Evolutionary conservation across 2,329 filamentous ascomycete genomes (phyloP).

Genomic region (Colletotrichum euphorbiae): DNA sequence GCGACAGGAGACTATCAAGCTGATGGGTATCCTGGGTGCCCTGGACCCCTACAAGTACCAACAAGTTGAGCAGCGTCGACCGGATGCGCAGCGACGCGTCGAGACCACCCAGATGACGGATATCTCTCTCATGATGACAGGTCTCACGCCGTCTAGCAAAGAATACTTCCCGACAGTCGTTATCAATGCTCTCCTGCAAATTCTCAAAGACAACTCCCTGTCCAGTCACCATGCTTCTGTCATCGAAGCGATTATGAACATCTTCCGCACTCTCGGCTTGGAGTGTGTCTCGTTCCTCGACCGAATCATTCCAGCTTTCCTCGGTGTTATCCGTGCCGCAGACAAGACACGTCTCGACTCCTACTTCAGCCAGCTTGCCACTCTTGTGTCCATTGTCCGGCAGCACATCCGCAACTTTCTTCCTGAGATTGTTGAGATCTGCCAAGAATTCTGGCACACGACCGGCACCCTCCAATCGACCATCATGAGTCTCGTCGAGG

Average conservation of each 20-base stretch:
- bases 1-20: constrained; percentile 92
- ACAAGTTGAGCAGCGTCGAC: constrained; percentile 89
- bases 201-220: constrained; percentile 90
- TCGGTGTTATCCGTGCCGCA: constrained; percentile 87
- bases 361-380: constrained; percentile 96
- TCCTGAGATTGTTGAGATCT: constrained; percentile 84
- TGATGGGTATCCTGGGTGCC: constrained; percentile 95
- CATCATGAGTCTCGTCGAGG: constrained; percentile 91
- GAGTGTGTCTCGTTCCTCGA: constrained; percentile 96
- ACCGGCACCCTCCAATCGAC: constrained; percentile 87
- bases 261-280: constrained; percentile 94
- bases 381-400: constrained; percentile 92
- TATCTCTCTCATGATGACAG: constrained; percentile 97
- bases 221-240: constrained; percentile 92
- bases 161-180: constrained; percentile 99
- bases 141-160: constrained; percentile 94
- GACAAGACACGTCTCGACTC: constrained; percentile 84
- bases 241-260: constrained; percentile 98
- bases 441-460: constrained; percentile 91
- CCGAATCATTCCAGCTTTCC: constrained; percentile 93
- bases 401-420: constrained; percentile 96
- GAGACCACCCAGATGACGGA: constrained; percentile 81
- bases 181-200: constrained; percentile 92
- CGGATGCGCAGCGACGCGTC: constrained; percentile 78
- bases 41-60: constrained; percentile 97